Evolutionary conservation across 306 rosid genomes (phyloP).

Genomic region (Prunus davidiana): DNA sequence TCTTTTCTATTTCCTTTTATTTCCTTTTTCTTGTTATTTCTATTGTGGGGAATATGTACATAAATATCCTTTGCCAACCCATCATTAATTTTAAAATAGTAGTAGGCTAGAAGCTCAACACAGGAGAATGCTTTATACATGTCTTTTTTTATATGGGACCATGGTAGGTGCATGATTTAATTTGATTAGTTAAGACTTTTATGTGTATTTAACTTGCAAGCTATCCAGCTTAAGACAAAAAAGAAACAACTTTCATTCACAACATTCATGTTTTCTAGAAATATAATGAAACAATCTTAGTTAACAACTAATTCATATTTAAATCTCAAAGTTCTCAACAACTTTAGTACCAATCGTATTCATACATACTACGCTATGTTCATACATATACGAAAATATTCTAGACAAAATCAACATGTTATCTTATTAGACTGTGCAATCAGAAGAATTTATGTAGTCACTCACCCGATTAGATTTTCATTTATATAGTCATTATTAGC

Average conservation of each 20-base stretch:
- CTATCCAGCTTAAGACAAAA: background rate
- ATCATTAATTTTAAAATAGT: background rate
- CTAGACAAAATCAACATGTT: too few species aligned
- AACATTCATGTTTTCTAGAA: background rate
- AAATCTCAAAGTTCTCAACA: too few species aligned
- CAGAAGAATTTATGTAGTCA: too few species aligned
- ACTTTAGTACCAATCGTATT: too few species aligned
- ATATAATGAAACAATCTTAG: conserved; percentile 5
- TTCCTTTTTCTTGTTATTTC: conserved; percentile 3
- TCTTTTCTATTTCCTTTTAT: background rate
- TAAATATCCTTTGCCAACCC: conserved; percentile 17
- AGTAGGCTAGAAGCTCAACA: background rate
- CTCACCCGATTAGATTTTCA: too few species aligned
- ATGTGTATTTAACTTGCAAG: background rate
- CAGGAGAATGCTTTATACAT: background rate
- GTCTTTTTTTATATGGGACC: background rate
- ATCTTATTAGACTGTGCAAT: too few species aligned
- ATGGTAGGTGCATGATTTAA: conserved; percentile 6
- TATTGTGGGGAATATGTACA: conserved; percentile 12
- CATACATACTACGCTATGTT: background rate
- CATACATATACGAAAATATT: background rate
- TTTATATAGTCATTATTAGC: background rate
- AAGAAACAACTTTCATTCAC: background rate
- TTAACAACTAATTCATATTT: background rate
- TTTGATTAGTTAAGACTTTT: background rate